Evolutionary conservation across 495 filamentous ascomycete genomes (phyloP).

Genomic region (Saxophila tyrrhenica): DNA sequence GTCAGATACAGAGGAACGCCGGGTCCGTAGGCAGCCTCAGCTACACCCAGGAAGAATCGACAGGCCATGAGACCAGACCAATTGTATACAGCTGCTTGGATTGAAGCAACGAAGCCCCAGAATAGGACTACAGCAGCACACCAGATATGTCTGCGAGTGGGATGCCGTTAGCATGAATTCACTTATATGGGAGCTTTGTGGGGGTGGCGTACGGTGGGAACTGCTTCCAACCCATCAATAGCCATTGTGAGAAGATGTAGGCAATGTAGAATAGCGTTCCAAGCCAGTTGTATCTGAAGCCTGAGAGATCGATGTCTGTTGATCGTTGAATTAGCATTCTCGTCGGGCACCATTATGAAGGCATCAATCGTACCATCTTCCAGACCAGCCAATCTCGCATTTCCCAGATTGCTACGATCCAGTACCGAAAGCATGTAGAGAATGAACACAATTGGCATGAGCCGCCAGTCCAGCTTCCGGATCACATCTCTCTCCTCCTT

Average conservation of each 20-base stretch:
- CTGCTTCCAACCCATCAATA: slow-evolving; percentile 27
- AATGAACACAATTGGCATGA: slow-evolving; percentile 68
- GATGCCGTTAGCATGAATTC: background rate
- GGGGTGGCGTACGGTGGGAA: background rate
- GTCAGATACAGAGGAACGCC: slow-evolving; percentile 45
- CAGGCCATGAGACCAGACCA: slow-evolving; percentile 41
- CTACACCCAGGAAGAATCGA: slow-evolving; percentile 20
- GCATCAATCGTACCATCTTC: slow-evolving; percentile 1
- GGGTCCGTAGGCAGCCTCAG: slow-evolving; percentile 44
- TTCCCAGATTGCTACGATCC: slow-evolving; percentile 40
- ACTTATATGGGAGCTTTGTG: background rate
- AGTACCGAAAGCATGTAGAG: slow-evolving; percentile 75
- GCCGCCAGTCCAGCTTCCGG: slow-evolving; percentile 57
- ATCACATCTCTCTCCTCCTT: slow-evolving; percentile 66
- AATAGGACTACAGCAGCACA: slow-evolving; percentile 22
- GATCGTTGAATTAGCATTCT: too few species aligned
- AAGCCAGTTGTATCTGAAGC: slow-evolving; percentile 25
- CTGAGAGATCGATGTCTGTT: slow-evolving; percentile 18
- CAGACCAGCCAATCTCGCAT: slow-evolving; percentile 61
- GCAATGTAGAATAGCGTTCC: slow-evolving; percentile 30
- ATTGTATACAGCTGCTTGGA: slow-evolving; percentile 19
- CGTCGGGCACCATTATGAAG: background rate
- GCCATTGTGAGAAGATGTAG: slow-evolving; percentile 28
- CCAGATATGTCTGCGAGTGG: slow-evolving; percentile 19
- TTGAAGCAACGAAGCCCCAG: slow-evolving; percentile 25